Percentiles rank a stretch among this genome's conserved stretches.
phyloP scores from a whole-genome alignment of 495 filamentous ascomycete species.

The Penicillium verhagenii region DNA sequence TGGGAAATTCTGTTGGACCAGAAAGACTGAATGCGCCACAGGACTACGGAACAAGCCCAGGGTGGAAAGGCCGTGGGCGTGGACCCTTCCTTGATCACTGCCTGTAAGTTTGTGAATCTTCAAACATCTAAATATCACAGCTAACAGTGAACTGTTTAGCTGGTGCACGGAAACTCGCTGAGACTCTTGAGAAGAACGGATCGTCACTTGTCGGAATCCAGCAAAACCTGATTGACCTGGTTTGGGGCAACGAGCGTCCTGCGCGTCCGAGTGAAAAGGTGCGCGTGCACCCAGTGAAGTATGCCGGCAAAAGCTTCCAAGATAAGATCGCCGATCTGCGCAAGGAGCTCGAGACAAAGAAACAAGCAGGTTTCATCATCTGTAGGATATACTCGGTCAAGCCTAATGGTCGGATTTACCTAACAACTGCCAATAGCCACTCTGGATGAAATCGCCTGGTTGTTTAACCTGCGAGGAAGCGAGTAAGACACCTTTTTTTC shows the following conservation, averaged over 20 bases:
- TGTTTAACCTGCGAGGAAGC: conserved; percentile 93
- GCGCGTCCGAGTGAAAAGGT: conserved; percentile 73
- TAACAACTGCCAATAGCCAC: conserved; percentile 52
- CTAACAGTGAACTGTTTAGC: conserved; percentile 37
- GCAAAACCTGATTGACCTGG: conserved; percentile 80
- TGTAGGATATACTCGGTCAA: conserved; percentile 46
- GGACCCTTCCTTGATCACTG: conserved; percentile 85
- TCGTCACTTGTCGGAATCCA: conserved; percentile 67
- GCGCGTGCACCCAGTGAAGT: conserved; percentile 66
- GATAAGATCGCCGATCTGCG: conserved; percentile 85
- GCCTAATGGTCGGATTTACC: background rate
- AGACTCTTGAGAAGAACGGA: conserved; percentile 84
- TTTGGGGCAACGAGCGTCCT: conserved; percentile 79
- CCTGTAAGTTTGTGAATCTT: conserved; percentile 44
- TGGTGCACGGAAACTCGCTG: conserved; percentile 80
- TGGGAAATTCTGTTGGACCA: background rate
- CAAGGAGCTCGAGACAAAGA: conserved; percentile 90
- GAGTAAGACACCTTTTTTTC: conserved; percentile 54
- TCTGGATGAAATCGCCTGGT: conserved; percentile 97
- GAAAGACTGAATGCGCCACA: conserved; percentile 33
- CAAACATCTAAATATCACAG: background rate
- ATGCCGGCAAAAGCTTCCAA: conserved; percentile 76
- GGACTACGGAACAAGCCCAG: conserved; percentile 76
- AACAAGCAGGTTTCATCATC: conserved; percentile 81
- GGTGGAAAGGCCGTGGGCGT: conserved; percentile 87